phyloP scores from a whole-genome alignment of 192 early-diverging fungal species.

The Funneliformis mosseae region DNA sequence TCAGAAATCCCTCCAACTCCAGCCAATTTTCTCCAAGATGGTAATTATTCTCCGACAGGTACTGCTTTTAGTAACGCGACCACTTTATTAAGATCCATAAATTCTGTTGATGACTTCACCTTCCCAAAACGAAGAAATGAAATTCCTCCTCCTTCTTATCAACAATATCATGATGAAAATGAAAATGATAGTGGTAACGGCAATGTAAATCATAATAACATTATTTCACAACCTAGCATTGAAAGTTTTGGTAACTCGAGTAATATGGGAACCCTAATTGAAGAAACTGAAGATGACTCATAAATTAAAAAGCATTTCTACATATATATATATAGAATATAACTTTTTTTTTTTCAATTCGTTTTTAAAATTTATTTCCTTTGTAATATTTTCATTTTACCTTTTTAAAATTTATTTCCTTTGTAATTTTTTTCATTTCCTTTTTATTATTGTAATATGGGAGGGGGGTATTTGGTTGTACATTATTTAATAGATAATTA shows the following conservation, averaged over 20 bases:
- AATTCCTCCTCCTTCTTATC: background rate
- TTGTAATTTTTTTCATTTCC: no score
- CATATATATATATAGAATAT: background rate
- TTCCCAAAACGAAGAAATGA: background rate
- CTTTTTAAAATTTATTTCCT: background rate
- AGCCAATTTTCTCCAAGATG: background rate
- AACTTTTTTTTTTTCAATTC: background rate
- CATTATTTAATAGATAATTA: background rate
- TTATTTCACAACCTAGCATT: background rate
- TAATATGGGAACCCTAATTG: background rate
- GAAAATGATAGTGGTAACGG: background rate
- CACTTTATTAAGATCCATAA: background rate
- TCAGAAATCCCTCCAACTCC: background rate
- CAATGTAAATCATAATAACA: background rate
- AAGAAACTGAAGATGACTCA: background rate
- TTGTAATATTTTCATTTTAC: background rate
- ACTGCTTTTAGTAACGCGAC: background rate
- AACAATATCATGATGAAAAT: background rate
- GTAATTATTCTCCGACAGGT: background rate
- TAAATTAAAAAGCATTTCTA: background rate
- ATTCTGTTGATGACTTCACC: background rate
- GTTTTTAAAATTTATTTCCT: background rate
- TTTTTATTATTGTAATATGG: no score
- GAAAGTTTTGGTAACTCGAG: background rate
- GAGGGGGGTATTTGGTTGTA: no score